A percentile compares a stretch with the other conserved stretches of the same genome.
These are phyloP conservation scores for Botryotinia globosa DNA, from an alignment of 2,329 filamentous ascomycete species.

Conservation along the genomic window DNA sequence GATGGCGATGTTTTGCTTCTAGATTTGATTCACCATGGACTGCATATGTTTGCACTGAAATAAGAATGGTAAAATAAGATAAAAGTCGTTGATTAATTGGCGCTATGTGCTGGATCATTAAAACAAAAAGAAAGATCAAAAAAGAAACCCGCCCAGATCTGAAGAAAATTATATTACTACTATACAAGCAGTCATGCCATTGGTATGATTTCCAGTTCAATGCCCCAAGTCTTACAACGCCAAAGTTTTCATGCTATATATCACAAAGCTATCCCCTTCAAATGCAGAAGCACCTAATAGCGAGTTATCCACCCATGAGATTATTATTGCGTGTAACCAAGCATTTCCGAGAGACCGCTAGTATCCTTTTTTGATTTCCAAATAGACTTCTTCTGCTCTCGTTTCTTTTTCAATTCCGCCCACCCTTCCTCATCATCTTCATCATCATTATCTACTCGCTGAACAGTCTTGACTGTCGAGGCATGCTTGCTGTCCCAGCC, in stretches of 20 bases:
- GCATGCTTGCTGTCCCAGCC: constrained; percentile 41
- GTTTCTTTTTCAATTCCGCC: constrained; percentile 68
- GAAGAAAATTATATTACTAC: constrained; percentile 22
- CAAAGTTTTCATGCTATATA: constrained; percentile 23
- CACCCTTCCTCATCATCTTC: constrained; percentile 67
- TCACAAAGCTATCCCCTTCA: constrained; percentile 16
- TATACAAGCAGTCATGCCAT: constrained; percentile 22
- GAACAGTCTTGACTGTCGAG: constrained; percentile 42
- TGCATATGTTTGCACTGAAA: neutral
- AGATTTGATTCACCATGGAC: neutral
- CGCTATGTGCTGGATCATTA: constrained; percentile 2
- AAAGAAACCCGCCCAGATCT: constrained; percentile 15
- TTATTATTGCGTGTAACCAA: constrained; percentile 32
- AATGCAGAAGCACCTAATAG: constrained; percentile 20
- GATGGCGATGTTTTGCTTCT: neutral
- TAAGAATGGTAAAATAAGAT: neutral
- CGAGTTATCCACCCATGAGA: constrained; percentile 21
- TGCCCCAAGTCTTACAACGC: constrained; percentile 23
- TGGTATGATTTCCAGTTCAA: constrained; percentile 20
- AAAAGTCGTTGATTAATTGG: neutral
- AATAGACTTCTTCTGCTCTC: constrained; percentile 63
- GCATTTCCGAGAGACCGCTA: constrained; percentile 37
- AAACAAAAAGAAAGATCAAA: constrained; percentile 5
- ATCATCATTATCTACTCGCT: constrained; percentile 45
- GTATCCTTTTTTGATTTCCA: constrained; percentile 60